A percentile compares a stretch with the other conserved stretches of the same genome.
Evolutionary conservation across 2,329 filamentous ascomycete species (phyloP).

Genomic region (Xylariales sp.): DNA sequence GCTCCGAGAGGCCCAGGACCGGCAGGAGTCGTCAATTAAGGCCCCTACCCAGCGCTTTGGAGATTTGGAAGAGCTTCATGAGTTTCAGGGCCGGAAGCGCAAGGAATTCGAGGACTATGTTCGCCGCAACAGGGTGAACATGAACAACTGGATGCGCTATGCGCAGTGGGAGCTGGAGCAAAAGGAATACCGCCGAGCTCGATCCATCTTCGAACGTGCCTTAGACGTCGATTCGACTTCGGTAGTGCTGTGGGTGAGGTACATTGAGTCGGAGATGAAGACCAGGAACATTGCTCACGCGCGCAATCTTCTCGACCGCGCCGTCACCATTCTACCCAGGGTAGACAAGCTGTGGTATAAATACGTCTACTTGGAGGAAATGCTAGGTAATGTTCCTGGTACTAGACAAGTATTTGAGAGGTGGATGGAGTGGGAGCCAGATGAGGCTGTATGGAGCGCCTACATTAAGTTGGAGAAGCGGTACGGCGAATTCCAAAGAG

Average conservation of each 20-base stretch:
- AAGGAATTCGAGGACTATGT: conserved; percentile 99
- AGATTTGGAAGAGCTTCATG: conserved; percentile 95
- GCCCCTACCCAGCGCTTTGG: conserved; percentile 92
- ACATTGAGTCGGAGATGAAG: conserved; percentile 97
- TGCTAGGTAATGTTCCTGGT: conserved; percentile 87
- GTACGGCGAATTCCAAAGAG: conserved; percentile 86
- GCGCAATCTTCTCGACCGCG: conserved; percentile 86
- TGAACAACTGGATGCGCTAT: conserved; percentile 99
- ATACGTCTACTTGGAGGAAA: conserved; percentile 98
- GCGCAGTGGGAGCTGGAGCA: conserved; percentile 97
- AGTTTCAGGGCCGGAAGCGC: conserved; percentile 92
- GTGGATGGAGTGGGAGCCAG: conserved; percentile 98
- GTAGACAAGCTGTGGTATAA: conserved; percentile 99
- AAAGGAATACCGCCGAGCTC: conserved; percentile 89
- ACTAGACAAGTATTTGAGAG: conserved; percentile 93
- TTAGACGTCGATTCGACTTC: conserved; percentile 88
- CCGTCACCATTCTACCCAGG: conserved; percentile 85
- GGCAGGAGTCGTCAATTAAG: conserved; percentile 83
- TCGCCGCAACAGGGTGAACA: conserved; percentile 85
- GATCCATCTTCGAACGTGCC: conserved; percentile 91
- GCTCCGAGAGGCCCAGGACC: conserved; percentile 92
- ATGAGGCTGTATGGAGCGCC: conserved; percentile 90
- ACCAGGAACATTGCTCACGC: conserved; percentile 94
- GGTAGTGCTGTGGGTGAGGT: conserved; percentile 83
- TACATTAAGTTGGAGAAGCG: conserved; percentile 98